Base-by-base conservation (phyloP, 805 yeast species). In the Myxozyma udenii region DNA sequence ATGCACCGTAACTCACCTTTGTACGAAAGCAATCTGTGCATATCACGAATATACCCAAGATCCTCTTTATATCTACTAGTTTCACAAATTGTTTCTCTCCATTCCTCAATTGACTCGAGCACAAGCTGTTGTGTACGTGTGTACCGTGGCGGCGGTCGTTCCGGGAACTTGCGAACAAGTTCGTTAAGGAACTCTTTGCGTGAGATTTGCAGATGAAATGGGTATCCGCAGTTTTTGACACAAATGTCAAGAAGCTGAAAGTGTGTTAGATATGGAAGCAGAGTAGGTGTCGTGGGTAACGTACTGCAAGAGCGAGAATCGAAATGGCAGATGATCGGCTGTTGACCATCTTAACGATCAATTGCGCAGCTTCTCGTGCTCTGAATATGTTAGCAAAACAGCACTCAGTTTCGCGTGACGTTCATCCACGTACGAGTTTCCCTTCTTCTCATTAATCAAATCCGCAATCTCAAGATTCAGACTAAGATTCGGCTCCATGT, bases 161-260 rank as follows among this genome's bases (percentile, higher is more conserved):
- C 97, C 1, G 98, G 98, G 71, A 93, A 93, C 66, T 87, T 73
- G 63, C 87, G 85, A 22, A 93, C 98, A 64, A 93, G 77, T 65
- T 88, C 96, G 67, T 93, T 93, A 64, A 93, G 75, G 62, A 93
- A 93, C 67, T 91, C 98, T 69, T 93, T 90, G 54, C 98, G 79
- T 2, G 96, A 86, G 47, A 93, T 87, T 71, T 93, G 98, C 43
- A 93, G 75, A 61, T 93, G 98, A 71, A 93, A 81, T 5, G 98
- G 97, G 68, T 91, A 93, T 3, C 98, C 98, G 72, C 99, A 93
- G 73, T 93, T 93, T 71, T 93, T 93, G 47, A 93, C 98, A 61
- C 93, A 74, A 48, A 87, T 87, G 66, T 93, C 99, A 55, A 93
- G 77, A 45, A 79, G 64, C 61, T 33, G 65, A 19, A 22, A 11